phyloP scores from a whole-genome alignment of 768 basidiomycete species.

The Pleurotus giganteus region DNA sequence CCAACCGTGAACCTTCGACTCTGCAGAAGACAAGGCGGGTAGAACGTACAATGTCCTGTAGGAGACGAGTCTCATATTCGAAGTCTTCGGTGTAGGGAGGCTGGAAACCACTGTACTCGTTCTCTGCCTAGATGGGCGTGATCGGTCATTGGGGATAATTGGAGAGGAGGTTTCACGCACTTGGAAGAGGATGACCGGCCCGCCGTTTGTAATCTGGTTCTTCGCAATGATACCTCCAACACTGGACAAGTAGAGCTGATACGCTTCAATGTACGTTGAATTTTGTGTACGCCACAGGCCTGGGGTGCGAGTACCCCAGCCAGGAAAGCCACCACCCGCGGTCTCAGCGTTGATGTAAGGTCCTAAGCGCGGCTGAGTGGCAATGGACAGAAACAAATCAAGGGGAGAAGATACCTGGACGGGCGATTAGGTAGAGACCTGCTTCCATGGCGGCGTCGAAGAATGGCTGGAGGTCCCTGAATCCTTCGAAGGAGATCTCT shows the following conservation, averaged over 20 bases:
- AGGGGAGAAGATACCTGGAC: constrained; percentile 34
- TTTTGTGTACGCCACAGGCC: constrained; percentile 45
- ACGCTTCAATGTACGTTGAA: constrained; percentile 42
- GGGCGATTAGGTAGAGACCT: constrained; percentile 55
- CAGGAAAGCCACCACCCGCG: constrained; percentile 54
- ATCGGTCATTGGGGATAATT: neutral
- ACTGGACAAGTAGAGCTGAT: constrained; percentile 46
- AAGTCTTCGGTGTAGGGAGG: constrained; percentile 38
- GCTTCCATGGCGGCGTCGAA: constrained; percentile 53
- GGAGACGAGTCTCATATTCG: constrained; percentile 33
- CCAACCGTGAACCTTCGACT: neutral
- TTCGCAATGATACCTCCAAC: constrained; percentile 43
- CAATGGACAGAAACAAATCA: neutral
- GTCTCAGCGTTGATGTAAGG: constrained; percentile 49
- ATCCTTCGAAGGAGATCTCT: constrained; percentile 51
- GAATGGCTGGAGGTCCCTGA: constrained; percentile 52
- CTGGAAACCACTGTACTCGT: constrained; percentile 48
- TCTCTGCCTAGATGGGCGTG: constrained; percentile 39
- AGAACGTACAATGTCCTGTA: constrained; percentile 29
- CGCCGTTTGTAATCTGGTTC: constrained; percentile 59
- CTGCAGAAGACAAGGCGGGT: neutral
- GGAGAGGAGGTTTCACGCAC: constrained; percentile 16
- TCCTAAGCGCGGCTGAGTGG: constrained; percentile 17
- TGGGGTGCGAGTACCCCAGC: constrained; percentile 51
- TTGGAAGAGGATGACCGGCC: constrained; percentile 48